These are phyloP conservation scores for Gloeophyllum trabeum DNA, from an alignment of 768 basidiomycete genomes.

Conservation along the genomic window DNA sequence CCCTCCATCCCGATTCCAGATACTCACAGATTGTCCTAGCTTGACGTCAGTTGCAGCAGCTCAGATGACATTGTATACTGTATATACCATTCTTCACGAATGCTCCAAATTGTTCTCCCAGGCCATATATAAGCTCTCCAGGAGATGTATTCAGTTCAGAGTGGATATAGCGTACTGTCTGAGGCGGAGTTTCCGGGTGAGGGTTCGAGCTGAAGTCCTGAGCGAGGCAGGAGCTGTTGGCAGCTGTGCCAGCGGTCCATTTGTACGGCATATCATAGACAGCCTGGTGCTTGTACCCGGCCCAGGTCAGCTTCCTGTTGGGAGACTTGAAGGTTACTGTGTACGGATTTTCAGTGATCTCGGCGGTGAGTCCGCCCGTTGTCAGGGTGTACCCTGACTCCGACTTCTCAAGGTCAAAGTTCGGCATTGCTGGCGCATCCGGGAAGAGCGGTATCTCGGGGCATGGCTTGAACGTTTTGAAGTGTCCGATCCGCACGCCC, in stretches of 20 bases:
- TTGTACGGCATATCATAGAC: slow-evolving; percentile 43
- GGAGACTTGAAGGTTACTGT: slow-evolving; percentile 47
- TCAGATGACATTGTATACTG: too few species aligned
- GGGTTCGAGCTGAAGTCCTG: slow-evolving; percentile 52
- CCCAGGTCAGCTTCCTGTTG: slow-evolving; percentile 31
- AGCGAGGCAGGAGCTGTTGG: slow-evolving; percentile 44
- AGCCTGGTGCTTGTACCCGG: slow-evolving; percentile 44
- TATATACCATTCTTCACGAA: slow-evolving; percentile 66
- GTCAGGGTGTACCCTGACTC: slow-evolving; percentile 18
- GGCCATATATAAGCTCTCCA: slow-evolving; percentile 62
- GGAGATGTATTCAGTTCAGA: slow-evolving; percentile 57
- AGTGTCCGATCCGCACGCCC: slow-evolving; percentile 46
- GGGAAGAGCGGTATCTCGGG: slow-evolving; percentile 53
- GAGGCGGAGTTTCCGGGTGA: slow-evolving; percentile 22
- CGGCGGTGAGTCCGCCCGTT: slow-evolving; percentile 39
- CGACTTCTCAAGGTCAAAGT: slow-evolving; percentile 22
- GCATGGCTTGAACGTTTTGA: slow-evolving; percentile 28
- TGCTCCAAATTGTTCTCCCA: slow-evolving; percentile 67
- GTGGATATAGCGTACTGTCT: slow-evolving; percentile 34
- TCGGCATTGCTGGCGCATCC: slow-evolving; percentile 37
- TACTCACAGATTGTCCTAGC: slow-evolving; percentile 41
- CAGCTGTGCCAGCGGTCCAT: slow-evolving; percentile 39
- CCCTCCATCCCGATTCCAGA: slow-evolving; percentile 73
- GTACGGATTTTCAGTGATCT: slow-evolving; percentile 49
- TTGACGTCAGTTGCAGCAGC: background rate